Base-by-base conservation (phyloP, 257 asterid genomes). In the Henckelia pumila region DNA sequence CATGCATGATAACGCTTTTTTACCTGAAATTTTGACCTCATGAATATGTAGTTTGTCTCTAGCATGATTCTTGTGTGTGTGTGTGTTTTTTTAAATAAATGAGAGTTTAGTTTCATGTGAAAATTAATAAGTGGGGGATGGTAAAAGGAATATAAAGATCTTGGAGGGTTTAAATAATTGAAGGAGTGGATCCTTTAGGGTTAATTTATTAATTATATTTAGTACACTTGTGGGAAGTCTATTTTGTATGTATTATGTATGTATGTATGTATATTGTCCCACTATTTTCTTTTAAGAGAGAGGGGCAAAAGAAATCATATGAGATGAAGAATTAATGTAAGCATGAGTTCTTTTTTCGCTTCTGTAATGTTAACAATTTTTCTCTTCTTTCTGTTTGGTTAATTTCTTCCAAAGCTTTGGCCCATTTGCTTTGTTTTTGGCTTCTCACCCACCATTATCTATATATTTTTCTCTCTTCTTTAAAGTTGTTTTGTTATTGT, bases 91-190 rank as follows among this genome's bases (percentile, higher is more conserved):
- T n/a, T n/a, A n/a, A n/a, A n/a, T n/a, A n/a, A 3, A 40, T 13
- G 6, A 13, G 50, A 33, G 44, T 33, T 33, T 33, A 33, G 44
- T 33, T 33, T 33, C 44, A 33, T 33, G 13, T 33, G 10, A 32
- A 32, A 32, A 32, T 25, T 6, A 32, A 32, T 25, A 32, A 32
- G 5, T 33, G 13, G 11, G 44, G 44, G 5, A 9, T 33, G 44
- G 13, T 33, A 7, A 7, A 33, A 33, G 44, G 13, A 33, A 33
- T 33, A 33, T 33, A 33, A 9, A 76, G 76, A 74, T 71, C 76
- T 64, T 68, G 78, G 81, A 76, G 61, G 71, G 69, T 80, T 78
- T 82, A 65, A 83, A 85, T 82, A 63, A 85, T 82, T 76, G 87
- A 76, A 75, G 85, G 71, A 68, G 30, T 20, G 16, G 67, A 74